Conservation (phyloP, 2,329 filamentous ascomycete species). For the Waltergamsia citrina region DNA sequence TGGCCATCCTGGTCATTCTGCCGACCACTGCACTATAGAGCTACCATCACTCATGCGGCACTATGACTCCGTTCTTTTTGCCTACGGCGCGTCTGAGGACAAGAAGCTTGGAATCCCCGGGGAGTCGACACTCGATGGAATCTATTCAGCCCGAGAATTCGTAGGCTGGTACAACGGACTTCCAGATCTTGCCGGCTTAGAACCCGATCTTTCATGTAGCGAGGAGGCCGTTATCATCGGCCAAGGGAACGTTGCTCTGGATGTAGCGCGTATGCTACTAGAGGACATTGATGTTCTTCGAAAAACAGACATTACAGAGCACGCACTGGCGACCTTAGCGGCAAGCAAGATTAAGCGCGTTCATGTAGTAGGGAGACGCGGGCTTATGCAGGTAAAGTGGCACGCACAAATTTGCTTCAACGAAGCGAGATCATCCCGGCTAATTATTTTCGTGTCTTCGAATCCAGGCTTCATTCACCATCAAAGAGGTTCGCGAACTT, state of each 20-base stretch:
- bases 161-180: constrained; percentile 98
- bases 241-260: constrained; percentile 92
- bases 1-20: constrained; percentile 36
- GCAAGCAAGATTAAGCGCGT: constrained; percentile 70
- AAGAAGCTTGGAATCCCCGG: constrained; percentile 69
- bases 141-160: constrained; percentile 85
- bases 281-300: constrained; percentile 63
- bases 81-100: constrained; percentile 86
- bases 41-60: constrained; percentile 63
- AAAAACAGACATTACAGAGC: constrained; percentile 81
- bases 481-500: constrained; percentile 87
- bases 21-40: constrained; percentile 44
- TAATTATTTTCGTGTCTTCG: neutral
- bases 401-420: too few relatives aligned
- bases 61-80: constrained; percentile 87
- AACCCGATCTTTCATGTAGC: constrained; percentile 63
- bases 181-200: constrained; percentile 65
- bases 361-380: constrained; percentile 79
- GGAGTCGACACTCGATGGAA: constrained; percentile 60
- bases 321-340: constrained; percentile 65
- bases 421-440: neutral
- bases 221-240: constrained; percentile 85
- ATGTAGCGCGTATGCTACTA: constrained; percentile 82
- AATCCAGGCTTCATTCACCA: constrained; percentile 78
- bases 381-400: constrained; percentile 76